Conservation (phyloP, 2,329 filamentous ascomycete genomes). For the Colletotrichum abscissum region DNA sequence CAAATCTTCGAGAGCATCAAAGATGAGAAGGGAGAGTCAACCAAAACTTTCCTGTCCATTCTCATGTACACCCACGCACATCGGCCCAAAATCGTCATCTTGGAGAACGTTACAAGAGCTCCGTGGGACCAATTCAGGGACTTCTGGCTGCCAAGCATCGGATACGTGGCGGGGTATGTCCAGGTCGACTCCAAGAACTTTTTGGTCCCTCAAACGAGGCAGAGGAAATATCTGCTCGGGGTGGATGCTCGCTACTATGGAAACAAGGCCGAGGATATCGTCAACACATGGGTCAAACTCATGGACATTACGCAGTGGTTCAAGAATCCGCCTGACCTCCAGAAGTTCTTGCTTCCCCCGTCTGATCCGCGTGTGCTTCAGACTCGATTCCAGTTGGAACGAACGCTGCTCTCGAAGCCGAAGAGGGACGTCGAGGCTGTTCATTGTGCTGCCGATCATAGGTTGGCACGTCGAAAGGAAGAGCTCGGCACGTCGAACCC, state of each 20-base stretch:
- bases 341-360: conserved; percentile 68
- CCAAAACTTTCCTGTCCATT: conserved; percentile 73
- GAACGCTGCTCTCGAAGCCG: conserved; percentile 43
- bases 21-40: conserved; percentile 70
- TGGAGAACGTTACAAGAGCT: conserved; percentile 76
- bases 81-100: conserved; percentile 71
- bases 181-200: conserved; percentile 76
- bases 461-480: conserved; percentile 60
- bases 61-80: conserved; percentile 64
- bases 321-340: conserved; percentile 70
- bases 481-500: conserved; percentile 65
- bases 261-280: conserved; percentile 40
- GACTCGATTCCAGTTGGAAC: conserved; percentile 59
- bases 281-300: conserved; percentile 53
- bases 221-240: conserved; percentile 69
- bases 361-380: conserved; percentile 66
- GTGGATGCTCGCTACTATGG: conserved; percentile 55
- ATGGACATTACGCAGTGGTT: conserved; percentile 54
- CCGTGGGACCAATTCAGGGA: conserved; percentile 67
- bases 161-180: conserved; percentile 64
- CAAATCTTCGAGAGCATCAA: conserved; percentile 65
- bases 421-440: conserved; percentile 59
- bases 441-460: conserved; percentile 70
- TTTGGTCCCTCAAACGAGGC: conserved; percentile 78
- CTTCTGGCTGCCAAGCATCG: conserved; percentile 54